Evolutionary conservation across 2,329 filamentous ascomycete species (phyloP).

Genomic region (Neoascochyta sp.): DNA sequence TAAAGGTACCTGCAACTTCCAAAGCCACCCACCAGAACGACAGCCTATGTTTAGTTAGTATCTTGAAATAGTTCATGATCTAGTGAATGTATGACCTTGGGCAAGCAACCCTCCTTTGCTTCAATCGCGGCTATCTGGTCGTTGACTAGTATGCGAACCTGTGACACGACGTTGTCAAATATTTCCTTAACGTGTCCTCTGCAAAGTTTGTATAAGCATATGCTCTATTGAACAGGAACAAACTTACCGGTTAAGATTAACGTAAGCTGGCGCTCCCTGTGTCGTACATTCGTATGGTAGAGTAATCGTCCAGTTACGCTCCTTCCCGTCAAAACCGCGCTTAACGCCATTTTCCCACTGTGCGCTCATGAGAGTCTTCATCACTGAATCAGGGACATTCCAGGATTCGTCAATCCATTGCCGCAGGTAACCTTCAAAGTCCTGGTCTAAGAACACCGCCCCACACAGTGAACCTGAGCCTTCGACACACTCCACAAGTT

Average conservation of each 20-base stretch:
- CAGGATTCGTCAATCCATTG: conserved; percentile 8
- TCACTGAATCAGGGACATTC: conserved; percentile 7
- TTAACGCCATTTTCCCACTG: conserved; percentile 24
- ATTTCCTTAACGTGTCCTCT: conserved; percentile 5
- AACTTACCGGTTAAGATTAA: conserved; percentile 5
- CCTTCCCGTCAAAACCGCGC: conserved; percentile 11
- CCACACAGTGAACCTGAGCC: conserved; percentile 12
- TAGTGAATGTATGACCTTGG: conserved; percentile 3
- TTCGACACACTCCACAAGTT: conserved; percentile 10
- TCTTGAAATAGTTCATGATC: not conserved
- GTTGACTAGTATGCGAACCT: conserved; percentile 6
- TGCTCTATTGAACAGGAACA: too few relatives aligned
- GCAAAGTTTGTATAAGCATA: not conserved
- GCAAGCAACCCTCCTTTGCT: conserved; percentile 1
- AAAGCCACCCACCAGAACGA: conserved; percentile 11
- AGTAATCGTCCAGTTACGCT: conserved; percentile 5
- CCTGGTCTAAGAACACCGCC: conserved; percentile 15
- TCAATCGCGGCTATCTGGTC: conserved; percentile 3
- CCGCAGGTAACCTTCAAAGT: conserved; percentile 11
- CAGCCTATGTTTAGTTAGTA: conserved; percentile 1
- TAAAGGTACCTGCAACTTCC: conserved; percentile 11
- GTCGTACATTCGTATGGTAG: conserved; percentile 5
- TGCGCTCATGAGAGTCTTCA: conserved; percentile 15
- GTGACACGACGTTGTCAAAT: conserved; percentile 5
- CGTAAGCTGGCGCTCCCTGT: conserved; percentile 3